Percentiles rank a stretch among this genome's conserved stretches.
Evolutionary conservation across 495 filamentous ascomycete species (phyloP).

Genomic region (Hypoxylon subgilvum): DNA sequence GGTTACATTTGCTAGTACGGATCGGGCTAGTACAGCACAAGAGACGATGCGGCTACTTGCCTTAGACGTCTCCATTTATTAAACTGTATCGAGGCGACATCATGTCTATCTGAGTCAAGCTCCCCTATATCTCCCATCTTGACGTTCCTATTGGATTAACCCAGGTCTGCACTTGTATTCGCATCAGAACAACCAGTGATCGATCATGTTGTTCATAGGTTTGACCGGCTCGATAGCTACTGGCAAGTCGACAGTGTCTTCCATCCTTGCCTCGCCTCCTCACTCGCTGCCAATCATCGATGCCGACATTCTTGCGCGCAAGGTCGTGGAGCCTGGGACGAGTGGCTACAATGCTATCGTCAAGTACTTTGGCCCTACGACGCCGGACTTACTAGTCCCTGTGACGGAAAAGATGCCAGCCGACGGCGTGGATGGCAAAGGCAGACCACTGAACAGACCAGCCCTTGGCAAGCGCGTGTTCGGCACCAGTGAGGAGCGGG

Average conservation of each 20-base stretch:
- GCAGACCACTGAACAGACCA: conserved; percentile 79
- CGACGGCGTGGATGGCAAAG: conserved; percentile 54
- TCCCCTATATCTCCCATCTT: not conserved
- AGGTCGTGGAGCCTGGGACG: conserved; percentile 90
- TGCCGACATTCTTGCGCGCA: conserved; percentile 86
- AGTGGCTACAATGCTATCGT: conserved; percentile 80
- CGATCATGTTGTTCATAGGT: conserved; percentile 88
- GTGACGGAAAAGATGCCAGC: conserved; percentile 49
- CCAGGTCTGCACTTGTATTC: not conserved
- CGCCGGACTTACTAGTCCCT: conserved; percentile 80
- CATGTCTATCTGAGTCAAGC: not conserved
- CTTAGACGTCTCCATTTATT: not conserved
- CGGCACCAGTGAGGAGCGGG: conserved; percentile 68
- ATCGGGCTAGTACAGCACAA: conserved; percentile 12
- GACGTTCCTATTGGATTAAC: not conserved
- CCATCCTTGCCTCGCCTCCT: conserved; percentile 75
- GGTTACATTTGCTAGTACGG: too few relatives aligned
- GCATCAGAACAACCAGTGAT: not conserved
- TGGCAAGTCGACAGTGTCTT: conserved; percentile 94
- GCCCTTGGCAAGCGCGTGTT: conserved; percentile 86
- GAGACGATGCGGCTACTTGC: conserved; percentile 22
- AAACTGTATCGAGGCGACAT: conserved; percentile 20
- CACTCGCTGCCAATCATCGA: conserved; percentile 93
- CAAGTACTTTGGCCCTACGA: conserved; percentile 74
- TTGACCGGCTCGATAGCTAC: conserved; percentile 97